Base-by-base conservation (phyloP, 305 asterid species). In the Fraxinus floribunda region DNA sequence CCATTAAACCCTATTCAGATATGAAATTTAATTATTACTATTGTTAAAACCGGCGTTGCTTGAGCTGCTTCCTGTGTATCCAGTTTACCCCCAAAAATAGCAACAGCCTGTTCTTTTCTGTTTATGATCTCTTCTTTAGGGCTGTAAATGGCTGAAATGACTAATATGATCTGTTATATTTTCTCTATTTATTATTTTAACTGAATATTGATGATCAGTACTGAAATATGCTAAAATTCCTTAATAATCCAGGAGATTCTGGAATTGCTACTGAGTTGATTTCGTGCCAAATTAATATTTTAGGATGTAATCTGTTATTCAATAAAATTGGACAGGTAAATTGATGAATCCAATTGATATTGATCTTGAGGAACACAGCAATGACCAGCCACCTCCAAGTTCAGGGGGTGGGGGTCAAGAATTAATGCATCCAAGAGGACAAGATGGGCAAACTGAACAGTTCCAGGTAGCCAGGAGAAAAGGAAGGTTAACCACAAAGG, bases 281-380 rank as follows among this genome's bases (percentile, higher is more conserved):
- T 71, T 78, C 44, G 78, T 57, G 77, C 75, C 8, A 55, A 79
- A 73, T 22, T 64, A 64, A 24, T 64, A 24, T 24, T 22, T 64
- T 64, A 9, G n/a, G 72, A 16, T 64, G 72, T 64, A 24, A 64
- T 64, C 72, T 24, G 36, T 29, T 15, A 76, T 75, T 70, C 75
- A 29, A 20, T 26, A 26, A 30, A 76, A 72, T 86, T 24, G 82
- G 82, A 57, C 87, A 86, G 94, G 88, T 79, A 55, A 83, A 79
- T 86, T 89, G 82, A 93, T 93, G 97, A 83, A 81, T 86, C 86
- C 83, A 55, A 84, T 88, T 66, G 93, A 90, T 16, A 84, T 91
- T 75, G 89, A 90, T 79, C 85, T 81, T 77, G 91, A 85, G 49
- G 93, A 85, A 41, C 92, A 87, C 74, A 72, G 78, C 84, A 80